A percentile compares a stretch with the other conserved stretches of the same genome.
Conservation (phyloP, 2,329 filamentous ascomycete species). For the Tolypocladium inflatum region DNA sequence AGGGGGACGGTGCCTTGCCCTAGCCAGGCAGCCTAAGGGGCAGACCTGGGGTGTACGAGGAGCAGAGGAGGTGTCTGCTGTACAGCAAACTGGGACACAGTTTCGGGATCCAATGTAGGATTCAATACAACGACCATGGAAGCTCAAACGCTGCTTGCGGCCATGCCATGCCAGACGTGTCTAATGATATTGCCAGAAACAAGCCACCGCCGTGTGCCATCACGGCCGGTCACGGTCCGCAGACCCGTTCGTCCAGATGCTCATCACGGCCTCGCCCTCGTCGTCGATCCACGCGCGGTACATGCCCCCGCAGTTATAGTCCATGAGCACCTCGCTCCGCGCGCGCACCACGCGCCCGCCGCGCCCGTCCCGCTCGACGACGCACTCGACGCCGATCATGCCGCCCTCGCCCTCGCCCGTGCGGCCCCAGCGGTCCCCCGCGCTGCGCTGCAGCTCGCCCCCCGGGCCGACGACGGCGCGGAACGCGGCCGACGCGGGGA, state of each 20-base stretch:
- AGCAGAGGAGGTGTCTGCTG: not conserved
- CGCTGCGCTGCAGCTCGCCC: slow-evolving; percentile 66
- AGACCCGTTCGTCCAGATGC: slow-evolving; percentile 24
- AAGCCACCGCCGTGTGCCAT: not conserved
- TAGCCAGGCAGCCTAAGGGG: not conserved
- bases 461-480: slow-evolving; percentile 56
- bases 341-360: slow-evolving; percentile 30
- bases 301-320: slow-evolving; percentile 84
- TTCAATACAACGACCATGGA: not conserved
- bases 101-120: not conserved
- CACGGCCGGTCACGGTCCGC: slow-evolving; percentile 8
- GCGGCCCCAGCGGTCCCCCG: slow-evolving; percentile 61
- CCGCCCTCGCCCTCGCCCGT: slow-evolving; percentile 77
- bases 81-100: not conserved
- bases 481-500: slow-evolving; percentile 48
- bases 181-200: not conserved
- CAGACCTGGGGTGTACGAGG: not conserved
- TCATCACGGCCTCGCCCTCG: slow-evolving; percentile 44
- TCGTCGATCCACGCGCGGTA: slow-evolving; percentile 70
- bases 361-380: slow-evolving; percentile 32
- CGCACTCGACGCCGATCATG: slow-evolving; percentile 70
- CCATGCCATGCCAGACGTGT: not conserved
- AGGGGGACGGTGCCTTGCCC: not conserved
- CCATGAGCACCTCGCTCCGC: slow-evolving; percentile 52
- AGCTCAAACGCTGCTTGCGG: not conserved